phyloP scores from a whole-genome alignment of 331 rosid species.

The Pyrus hybrid region DNA sequence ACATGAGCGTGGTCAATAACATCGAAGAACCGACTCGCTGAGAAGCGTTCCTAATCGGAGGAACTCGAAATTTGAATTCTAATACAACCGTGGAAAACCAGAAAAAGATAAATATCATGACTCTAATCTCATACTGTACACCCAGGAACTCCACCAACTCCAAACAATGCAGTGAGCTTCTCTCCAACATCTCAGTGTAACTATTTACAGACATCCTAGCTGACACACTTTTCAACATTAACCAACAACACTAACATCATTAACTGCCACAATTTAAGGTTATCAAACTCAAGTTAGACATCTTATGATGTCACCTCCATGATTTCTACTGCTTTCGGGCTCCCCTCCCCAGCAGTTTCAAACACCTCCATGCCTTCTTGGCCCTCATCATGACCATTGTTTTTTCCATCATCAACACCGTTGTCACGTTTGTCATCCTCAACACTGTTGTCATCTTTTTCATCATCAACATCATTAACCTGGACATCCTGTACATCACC shows the following conservation, averaged over 20 bases:
- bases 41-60: constrained; percentile 1
- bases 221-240: constrained; percentile 25
- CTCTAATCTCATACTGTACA: constrained; percentile 51
- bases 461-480: constrained; percentile 14
- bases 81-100: constrained; percentile 7
- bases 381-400: constrained; percentile 7
- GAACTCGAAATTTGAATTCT: constrained; percentile 7
- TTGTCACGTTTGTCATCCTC: constrained; percentile 14
- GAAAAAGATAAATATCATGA: not conserved
- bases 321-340: constrained; percentile 24
- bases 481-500: constrained; percentile 18
- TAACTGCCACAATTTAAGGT: constrained; percentile 21
- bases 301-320: constrained; percentile 37
- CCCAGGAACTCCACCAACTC: constrained; percentile 28
- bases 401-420: constrained; percentile 12
- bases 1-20: not conserved
- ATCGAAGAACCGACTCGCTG: constrained; percentile 1
- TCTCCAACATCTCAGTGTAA: constrained; percentile 25
- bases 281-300: constrained; percentile 8
- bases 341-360: constrained; percentile 30
- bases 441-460: constrained; percentile 10
- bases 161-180: constrained; percentile 27
- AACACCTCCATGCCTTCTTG: constrained; percentile 21
- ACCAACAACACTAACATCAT: constrained; percentile 23
- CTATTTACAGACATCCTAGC: constrained; percentile 52